These are phyloP conservation scores for Calonectria pteridis DNA, from an alignment of 2,329 filamentous ascomycete genomes.

Conservation along the genomic window DNA sequence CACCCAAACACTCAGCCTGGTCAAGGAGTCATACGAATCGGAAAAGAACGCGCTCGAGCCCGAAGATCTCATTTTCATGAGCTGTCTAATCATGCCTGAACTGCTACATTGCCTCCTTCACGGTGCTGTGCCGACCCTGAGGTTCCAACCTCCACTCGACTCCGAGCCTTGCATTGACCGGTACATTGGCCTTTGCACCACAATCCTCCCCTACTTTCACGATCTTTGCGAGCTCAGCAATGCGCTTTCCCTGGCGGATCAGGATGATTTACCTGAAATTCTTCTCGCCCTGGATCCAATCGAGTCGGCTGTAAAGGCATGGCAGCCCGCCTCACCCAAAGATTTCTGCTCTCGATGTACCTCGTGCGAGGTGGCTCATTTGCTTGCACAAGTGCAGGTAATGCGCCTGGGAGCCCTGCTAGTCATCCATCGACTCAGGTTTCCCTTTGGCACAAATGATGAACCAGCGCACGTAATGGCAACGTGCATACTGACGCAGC, in stretches of 20 bases:
- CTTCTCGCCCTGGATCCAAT: not conserved
- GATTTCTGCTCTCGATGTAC: not conserved
- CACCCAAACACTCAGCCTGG: slow-evolving; percentile 33
- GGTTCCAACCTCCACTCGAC: slow-evolving; percentile 25
- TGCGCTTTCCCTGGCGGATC: slow-evolving; percentile 9
- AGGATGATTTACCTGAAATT: slow-evolving; percentile 4
- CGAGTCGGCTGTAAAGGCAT: not conserved
- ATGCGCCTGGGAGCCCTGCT: not conserved
- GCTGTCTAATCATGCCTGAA: slow-evolving; percentile 40
- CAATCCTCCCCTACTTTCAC: slow-evolving; percentile 42
- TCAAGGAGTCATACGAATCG: slow-evolving; percentile 35
- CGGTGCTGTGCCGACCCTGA: slow-evolving; percentile 37
- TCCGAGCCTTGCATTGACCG: slow-evolving; percentile 37
- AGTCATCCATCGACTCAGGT: not conserved
- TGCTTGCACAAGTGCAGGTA: not conserved
- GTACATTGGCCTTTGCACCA: slow-evolving; percentile 40
- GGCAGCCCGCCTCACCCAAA: not conserved
- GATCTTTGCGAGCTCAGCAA: slow-evolving; percentile 42
- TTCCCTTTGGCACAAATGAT: not conserved
- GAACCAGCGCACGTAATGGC: not conserved
- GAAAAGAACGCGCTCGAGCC: not conserved
- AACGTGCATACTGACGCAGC: not conserved
- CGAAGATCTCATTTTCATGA: slow-evolving; percentile 32
- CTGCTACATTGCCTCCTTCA: slow-evolving; percentile 41
- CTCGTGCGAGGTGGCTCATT: not conserved